Conservation (phyloP, 345 rosid genomes). For the Arabis hirsuta region DNA sequence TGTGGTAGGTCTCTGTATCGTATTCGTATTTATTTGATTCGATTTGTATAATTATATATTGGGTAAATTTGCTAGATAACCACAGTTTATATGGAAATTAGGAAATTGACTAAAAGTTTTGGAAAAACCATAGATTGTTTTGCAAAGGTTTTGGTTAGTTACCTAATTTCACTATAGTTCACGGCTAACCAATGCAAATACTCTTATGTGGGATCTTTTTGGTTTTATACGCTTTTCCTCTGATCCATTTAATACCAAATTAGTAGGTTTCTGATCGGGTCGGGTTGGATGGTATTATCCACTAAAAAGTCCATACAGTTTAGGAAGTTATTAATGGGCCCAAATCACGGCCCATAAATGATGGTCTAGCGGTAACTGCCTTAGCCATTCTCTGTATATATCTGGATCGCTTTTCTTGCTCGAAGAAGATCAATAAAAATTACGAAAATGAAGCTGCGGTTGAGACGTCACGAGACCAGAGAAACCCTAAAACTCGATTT, state of each 20-base stretch:
- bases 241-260: too few species aligned
- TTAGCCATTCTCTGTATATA: not conserved
- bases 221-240: conserved; percentile 25
- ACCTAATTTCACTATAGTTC: too few species aligned
- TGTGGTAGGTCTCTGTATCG: conserved; percentile 30
- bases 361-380: not conserved
- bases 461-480: conserved; percentile 58
- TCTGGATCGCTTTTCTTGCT: not conserved
- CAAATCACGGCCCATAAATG: not conserved
- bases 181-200: too few species aligned
- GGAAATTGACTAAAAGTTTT: too few species aligned
- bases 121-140: too few species aligned
- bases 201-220: conserved; percentile 25
- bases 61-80: too few species aligned
- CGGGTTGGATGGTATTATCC: too few species aligned
- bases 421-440: not conserved
- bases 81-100: too few species aligned
- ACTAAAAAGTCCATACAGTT: too few species aligned
- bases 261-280: too few species aligned
- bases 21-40: conserved; percentile 10
- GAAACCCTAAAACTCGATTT: conserved; percentile 61
- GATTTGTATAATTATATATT: conserved; percentile 9
- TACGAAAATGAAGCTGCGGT: conserved; percentile 61
- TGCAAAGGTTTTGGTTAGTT: too few species aligned
- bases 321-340: not conserved